These are phyloP conservation scores for Erucastrum elatum DNA, from an alignment of 345 rosid genomes.

Conservation along the genomic window DNA sequence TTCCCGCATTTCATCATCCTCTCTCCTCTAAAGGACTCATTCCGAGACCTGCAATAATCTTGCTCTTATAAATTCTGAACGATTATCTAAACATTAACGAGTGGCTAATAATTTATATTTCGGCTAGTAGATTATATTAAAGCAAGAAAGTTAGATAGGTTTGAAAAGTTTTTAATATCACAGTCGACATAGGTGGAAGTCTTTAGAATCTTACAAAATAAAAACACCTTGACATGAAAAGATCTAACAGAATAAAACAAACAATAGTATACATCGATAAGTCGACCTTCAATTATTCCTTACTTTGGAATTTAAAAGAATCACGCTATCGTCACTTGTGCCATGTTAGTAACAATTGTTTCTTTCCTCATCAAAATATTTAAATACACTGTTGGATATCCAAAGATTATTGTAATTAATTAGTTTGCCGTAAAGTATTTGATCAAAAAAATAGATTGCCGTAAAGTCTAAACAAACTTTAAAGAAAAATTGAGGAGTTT, in stretches of 20 bases:
- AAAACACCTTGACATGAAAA: background rate
- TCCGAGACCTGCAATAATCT: no score
- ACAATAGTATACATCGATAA: background rate
- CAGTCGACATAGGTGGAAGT: background rate
- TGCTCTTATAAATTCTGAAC: background rate
- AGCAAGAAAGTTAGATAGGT: background rate
- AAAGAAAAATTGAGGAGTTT: background rate
- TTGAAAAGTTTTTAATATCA: background rate
- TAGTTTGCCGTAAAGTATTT: background rate
- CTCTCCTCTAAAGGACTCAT: no score
- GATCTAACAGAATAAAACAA: background rate
- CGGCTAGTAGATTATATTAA: background rate
- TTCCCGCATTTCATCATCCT: no score
- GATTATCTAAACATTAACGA: constrained; percentile 1
- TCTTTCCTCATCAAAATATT: background rate
- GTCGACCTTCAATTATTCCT: constrained; percentile 10
- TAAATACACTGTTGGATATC: background rate
- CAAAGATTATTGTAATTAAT: background rate
- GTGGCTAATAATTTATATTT: background rate
- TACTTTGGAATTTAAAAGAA: constrained; percentile 18
- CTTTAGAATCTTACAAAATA: background rate
- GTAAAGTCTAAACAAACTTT: background rate
- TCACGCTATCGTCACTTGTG: constrained; percentile 24
- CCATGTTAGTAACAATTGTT: constrained; percentile 18
- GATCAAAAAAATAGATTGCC: background rate